Conservation (phyloP, 495 filamentous ascomycete genomes). For the Trichoderma gamsii region DNA sequence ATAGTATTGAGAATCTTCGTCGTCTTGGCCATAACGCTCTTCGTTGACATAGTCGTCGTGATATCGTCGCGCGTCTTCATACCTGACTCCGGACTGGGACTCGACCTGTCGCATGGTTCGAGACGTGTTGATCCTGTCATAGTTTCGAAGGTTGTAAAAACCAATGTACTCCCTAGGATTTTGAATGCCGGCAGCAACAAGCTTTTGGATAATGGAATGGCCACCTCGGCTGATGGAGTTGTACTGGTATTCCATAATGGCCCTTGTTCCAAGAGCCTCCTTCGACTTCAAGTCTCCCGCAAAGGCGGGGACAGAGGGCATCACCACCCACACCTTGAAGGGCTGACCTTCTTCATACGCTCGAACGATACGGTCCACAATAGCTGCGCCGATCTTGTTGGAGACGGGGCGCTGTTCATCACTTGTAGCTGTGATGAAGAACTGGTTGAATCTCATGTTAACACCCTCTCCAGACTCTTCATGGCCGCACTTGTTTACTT, state of each 20-base stretch:
- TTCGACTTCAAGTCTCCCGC: constrained; percentile 81
- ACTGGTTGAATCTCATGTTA: constrained; percentile 31
- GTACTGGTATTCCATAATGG: constrained; percentile 92
- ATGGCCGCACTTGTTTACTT: not conserved
- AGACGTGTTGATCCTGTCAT: constrained; percentile 80
- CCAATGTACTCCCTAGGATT: constrained; percentile 70
- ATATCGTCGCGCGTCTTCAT: constrained; percentile 61
- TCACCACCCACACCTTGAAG: constrained; percentile 80
- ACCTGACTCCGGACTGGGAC: constrained; percentile 61
- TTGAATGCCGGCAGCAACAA: constrained; percentile 65
- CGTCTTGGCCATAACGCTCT: constrained; percentile 18
- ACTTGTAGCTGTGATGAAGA: constrained; percentile 90
- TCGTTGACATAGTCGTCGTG: constrained; percentile 50
- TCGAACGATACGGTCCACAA: constrained; percentile 80
- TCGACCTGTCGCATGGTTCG: constrained; percentile 59
- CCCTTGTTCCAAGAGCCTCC: constrained; percentile 74
- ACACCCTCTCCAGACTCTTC: not conserved
- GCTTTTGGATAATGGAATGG: constrained; percentile 74
- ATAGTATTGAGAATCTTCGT: constrained; percentile 23
- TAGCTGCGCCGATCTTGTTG: constrained; percentile 83
- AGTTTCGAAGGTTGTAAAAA: constrained; percentile 93
- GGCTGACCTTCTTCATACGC: constrained; percentile 64
- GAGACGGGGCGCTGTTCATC: constrained; percentile 70
- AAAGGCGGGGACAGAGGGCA: constrained; percentile 85
- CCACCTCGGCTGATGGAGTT: constrained; percentile 82